phyloP scores from a whole-genome alignment of 2,329 filamentous ascomycete species.

The Cladophialophora psammophila region DNA sequence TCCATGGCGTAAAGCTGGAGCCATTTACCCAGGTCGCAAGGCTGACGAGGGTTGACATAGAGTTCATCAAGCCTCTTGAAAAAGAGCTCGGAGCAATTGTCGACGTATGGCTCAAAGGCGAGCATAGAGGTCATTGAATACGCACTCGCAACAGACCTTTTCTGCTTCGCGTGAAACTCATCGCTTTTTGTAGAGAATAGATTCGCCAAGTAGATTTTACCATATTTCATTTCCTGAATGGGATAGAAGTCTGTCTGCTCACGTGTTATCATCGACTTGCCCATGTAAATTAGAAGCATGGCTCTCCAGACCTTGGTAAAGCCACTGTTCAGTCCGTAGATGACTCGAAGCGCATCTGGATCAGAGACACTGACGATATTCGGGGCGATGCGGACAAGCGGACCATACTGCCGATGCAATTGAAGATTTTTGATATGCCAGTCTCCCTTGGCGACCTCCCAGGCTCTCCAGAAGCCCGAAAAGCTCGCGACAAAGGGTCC shows the following conservation, averaged over 20 bases:
- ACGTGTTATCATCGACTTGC: neutral
- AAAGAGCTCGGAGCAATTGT: slow-evolving; percentile 41
- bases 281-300: neutral
- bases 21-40: slow-evolving; percentile 55
- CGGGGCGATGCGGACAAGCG: slow-evolving; percentile 31
- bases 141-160: slow-evolving; percentile 48
- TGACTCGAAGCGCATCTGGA: slow-evolving; percentile 22
- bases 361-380: slow-evolving; percentile 30
- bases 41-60: slow-evolving; percentile 12
- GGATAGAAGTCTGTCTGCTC: slow-evolving; percentile 13
- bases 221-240: slow-evolving; percentile 8
- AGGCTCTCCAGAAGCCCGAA: slow-evolving; percentile 72
- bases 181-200: slow-evolving; percentile 19
- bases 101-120: slow-evolving; percentile 57
- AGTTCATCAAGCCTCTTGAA: slow-evolving; percentile 22
- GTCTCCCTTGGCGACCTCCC: slow-evolving; percentile 49
- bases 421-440: slow-evolving; percentile 15
- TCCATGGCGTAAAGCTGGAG: slow-evolving; percentile 83
- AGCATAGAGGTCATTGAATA: slow-evolving; percentile 59
- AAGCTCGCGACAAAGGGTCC: slow-evolving; percentile 72
- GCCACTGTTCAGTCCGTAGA: slow-evolving; percentile 27
- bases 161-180: slow-evolving; percentile 39
- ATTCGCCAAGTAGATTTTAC: slow-evolving; percentile 20
- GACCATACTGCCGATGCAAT: slow-evolving; percentile 30
- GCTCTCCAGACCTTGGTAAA: slow-evolving; percentile 18